Evolutionary conservation across 169 alveolate species (phyloP), one percentile per base, ranked within the genome.

Genomic region (Plasmodium coatneyi): DNA sequence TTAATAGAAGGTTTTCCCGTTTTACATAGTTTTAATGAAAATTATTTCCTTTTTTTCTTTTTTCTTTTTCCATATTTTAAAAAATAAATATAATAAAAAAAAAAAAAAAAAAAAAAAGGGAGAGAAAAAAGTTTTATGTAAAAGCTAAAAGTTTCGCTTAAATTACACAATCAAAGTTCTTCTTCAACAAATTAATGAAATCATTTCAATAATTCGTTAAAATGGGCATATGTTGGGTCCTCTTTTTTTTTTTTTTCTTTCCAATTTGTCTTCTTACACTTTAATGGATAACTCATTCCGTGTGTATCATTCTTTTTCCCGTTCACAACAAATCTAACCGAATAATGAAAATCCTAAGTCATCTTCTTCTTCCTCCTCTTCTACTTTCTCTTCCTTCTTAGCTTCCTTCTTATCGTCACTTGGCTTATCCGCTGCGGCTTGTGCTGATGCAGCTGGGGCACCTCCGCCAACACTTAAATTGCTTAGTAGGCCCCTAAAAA

Each of bases 381-480:
- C 96, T 86, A 87, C 96, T 74, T 86, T 87, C 84, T 93, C 96
- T 70, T 84, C 96, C 71, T 79, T 82, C 76, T 93, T 86, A 28
- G 84, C n/a, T 70, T 92, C 96, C 80, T 93, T 92, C 76, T 84
- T 87, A 32, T 79, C 89, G 32, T 91, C 92, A 90, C 92, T 86
- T 10, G 94, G 84, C 36, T 43, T 81, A 2, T 80, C 95, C 19
- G 83, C 82, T 52, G 92, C 83, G 72, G 66, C 95, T 49, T 91
- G 95, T 46, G 92, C 95, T 66, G 86, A 66, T 22, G 87, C 83
- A 70, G 95, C 80, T 22, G 95, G 96, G 34, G 93, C 97, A 28
- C 96, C 96, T 72, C 96, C 97, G 22, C 95, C 96, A 56, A 96
- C 97, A 82, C 92, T 97, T 60, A 94, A 89, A 71, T 89, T 89